A percentile compares a stretch with the other conserved stretches of the same genome.
Conservation (phyloP, 257 asterid genomes). For the Petunia axillaris region DNA sequence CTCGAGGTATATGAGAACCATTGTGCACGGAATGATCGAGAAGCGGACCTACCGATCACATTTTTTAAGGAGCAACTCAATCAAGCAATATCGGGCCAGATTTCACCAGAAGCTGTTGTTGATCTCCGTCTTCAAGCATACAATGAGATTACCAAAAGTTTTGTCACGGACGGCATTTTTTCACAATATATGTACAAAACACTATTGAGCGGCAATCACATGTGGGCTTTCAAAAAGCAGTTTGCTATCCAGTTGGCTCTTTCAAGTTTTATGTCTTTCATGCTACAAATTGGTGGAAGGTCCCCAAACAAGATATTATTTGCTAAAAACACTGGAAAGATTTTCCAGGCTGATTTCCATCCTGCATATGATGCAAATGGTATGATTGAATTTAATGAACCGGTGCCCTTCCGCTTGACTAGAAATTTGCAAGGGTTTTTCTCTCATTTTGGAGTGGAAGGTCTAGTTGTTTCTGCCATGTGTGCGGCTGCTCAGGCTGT, state of each 20-base stretch:
- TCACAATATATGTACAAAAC: slow-evolving; percentile 99
- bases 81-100: slow-evolving; percentile 95
- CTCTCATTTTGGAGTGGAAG: slow-evolving; percentile 97
- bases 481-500: slow-evolving; percentile 98
- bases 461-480: slow-evolving; percentile 93
- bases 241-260: slow-evolving; percentile 95
- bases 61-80: slow-evolving; percentile 93
- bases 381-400: slow-evolving; percentile 94
- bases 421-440: slow-evolving; percentile 95
- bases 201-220: slow-evolving; percentile 80
- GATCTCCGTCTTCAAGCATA: slow-evolving; percentile 97
- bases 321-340: slow-evolving; percentile 95
- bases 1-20: slow-evolving; percentile 98
- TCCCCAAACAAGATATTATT: slow-evolving; percentile 95
- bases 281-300: slow-evolving; percentile 98
- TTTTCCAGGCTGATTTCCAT: slow-evolving; percentile 97
- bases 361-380: slow-evolving; percentile 97
- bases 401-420: slow-evolving; percentile 95
- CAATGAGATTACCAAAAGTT: slow-evolving; percentile 76
- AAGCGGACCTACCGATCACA: slow-evolving; percentile 89
- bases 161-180: slow-evolving; percentile 88
- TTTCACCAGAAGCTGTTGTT: slow-evolving; percentile 92
- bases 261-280: slow-evolving; percentile 92
- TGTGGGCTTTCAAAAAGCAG: slow-evolving; percentile 98
- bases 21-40: slow-evolving; percentile 93